Evolutionary conservation across 768 basidiomycete genomes (phyloP).

Genomic region (Podaxis rugospora): DNA sequence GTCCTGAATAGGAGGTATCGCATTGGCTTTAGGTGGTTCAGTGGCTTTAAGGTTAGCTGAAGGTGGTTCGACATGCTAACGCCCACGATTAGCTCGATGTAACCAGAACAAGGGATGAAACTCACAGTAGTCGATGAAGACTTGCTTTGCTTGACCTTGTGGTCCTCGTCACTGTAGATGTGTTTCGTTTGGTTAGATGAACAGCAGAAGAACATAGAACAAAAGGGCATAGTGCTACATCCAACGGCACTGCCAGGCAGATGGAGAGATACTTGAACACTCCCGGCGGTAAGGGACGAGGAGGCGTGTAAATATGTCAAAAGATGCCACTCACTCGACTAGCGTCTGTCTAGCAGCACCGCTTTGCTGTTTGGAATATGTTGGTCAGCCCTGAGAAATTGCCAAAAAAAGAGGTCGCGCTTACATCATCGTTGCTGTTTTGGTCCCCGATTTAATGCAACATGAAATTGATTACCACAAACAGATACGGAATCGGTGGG

Average conservation of each 20-base stretch:
- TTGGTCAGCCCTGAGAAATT: conserved; percentile 2
- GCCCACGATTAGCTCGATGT: neutral
- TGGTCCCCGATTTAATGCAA: neutral
- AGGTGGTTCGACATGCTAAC: conserved; percentile 2
- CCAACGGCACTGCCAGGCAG: conserved; percentile 23
- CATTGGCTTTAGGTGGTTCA: conserved; percentile 3
- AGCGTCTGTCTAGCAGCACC: conserved; percentile 4
- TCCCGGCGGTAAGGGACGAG: conserved; percentile 10
- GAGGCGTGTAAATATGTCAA: neutral
- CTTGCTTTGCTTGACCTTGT: conserved; percentile 13
- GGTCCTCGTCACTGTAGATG: conserved; percentile 46
- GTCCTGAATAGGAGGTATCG: conserved; percentile 14
- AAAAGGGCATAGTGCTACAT: conserved; percentile 51
- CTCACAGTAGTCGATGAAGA: conserved; percentile 11
- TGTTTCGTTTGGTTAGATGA: conserved; percentile 48
- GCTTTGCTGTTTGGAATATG: conserved; percentile 7
- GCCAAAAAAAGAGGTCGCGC: neutral
- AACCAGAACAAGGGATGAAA: neutral
- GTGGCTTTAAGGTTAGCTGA: neutral
- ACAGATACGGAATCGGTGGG: neutral
- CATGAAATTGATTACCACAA: neutral
- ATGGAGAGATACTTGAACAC: conserved; percentile 8
- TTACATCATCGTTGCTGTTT: conserved; percentile 10
- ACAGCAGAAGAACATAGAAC: conserved; percentile 55
- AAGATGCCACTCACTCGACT: conserved; percentile 3